Conservation (phyloP, 2,329 filamentous ascomycete genomes). For the Escovopsis sp. region DNA sequence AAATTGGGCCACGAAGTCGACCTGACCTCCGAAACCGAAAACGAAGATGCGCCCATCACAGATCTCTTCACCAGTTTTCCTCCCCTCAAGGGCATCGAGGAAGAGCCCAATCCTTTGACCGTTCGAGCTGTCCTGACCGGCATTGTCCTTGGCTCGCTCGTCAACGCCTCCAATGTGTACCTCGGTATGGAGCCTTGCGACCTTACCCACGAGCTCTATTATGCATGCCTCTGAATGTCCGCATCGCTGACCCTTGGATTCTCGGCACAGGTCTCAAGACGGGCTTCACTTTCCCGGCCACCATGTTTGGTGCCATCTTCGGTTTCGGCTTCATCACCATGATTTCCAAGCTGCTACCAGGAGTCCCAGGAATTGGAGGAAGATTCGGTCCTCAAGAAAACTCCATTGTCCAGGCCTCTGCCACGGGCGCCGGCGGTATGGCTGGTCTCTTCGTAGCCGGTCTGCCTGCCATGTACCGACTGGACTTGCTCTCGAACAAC, state of each 20-base stretch:
- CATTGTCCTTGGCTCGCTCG: constrained; percentile 40
- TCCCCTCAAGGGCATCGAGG: constrained; percentile 23
- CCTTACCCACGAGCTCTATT: too few species aligned
- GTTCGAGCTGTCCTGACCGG: constrained; percentile 40
- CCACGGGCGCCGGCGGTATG: constrained; percentile 44
- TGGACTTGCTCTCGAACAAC: constrained; percentile 32
- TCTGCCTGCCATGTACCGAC: constrained; percentile 45
- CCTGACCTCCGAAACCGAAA: constrained; percentile 14
- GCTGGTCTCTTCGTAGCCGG: constrained; percentile 43
- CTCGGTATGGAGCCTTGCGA: constrained; percentile 26
- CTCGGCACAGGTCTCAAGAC: constrained; percentile 29
- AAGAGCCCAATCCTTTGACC: constrained; percentile 36
- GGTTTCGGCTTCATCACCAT: constrained; percentile 43
- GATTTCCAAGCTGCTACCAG: constrained; percentile 32
- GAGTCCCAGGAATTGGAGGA: constrained; percentile 36
- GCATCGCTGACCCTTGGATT: neutral
- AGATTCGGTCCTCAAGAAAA: constrained; percentile 47
- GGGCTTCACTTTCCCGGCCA: constrained; percentile 34
- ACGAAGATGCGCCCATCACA: constrained; percentile 15
- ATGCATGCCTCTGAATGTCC: neutral
- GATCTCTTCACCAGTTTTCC: constrained; percentile 29
- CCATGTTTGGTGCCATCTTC: constrained; percentile 40
- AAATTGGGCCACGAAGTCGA: constrained; percentile 12
- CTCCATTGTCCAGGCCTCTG: constrained; percentile 45
- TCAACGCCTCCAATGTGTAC: constrained; percentile 49